Evolutionary conservation across 1,139 yeast species (phyloP).

Genomic region (Lipomyces yarrowii): DNA sequence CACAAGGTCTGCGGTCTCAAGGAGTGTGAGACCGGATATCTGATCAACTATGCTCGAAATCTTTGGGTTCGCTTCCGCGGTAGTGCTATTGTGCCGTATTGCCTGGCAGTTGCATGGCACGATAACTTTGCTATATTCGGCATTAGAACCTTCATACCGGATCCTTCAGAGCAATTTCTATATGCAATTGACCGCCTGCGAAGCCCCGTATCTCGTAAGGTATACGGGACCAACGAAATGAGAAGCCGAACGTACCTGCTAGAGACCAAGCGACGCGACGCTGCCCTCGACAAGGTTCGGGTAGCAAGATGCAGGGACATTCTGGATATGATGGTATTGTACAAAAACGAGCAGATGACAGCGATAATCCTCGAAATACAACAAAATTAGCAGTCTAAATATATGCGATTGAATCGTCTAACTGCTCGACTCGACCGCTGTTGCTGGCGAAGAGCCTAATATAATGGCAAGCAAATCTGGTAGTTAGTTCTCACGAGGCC

Average conservation of each 20-base stretch:
- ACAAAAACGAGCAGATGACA: background rate
- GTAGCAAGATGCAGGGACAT: slow-evolving; percentile 15
- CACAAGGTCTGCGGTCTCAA: slow-evolving; percentile 87
- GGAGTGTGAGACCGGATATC: slow-evolving; percentile 81
- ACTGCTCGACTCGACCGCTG: background rate
- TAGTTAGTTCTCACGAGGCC: background rate
- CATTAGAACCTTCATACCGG: background rate
- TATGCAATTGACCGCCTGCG: background rate
- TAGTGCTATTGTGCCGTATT: slow-evolving; percentile 47
- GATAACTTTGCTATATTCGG: background rate
- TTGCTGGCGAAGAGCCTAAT: background rate
- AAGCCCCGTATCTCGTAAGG: background rate
- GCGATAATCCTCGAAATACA: background rate
- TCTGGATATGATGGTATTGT: background rate
- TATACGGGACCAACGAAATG: slow-evolving; percentile 7
- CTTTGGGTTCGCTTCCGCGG: slow-evolving; percentile 68
- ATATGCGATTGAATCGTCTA: background rate
- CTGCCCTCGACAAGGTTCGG: slow-evolving; percentile 14
- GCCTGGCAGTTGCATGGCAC: background rate
- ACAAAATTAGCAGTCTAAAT: background rate
- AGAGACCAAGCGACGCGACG: slow-evolving; percentile 13
- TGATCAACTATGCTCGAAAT: slow-evolving; percentile 85
- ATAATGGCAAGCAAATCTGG: too few relatives aligned
- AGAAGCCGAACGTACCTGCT: slow-evolving; percentile 12
- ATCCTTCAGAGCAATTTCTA: background rate